Evolutionary conservation across 371 early-diverging fungal genomes (phyloP).

Genomic region (Syncephalastrum sp.): DNA sequence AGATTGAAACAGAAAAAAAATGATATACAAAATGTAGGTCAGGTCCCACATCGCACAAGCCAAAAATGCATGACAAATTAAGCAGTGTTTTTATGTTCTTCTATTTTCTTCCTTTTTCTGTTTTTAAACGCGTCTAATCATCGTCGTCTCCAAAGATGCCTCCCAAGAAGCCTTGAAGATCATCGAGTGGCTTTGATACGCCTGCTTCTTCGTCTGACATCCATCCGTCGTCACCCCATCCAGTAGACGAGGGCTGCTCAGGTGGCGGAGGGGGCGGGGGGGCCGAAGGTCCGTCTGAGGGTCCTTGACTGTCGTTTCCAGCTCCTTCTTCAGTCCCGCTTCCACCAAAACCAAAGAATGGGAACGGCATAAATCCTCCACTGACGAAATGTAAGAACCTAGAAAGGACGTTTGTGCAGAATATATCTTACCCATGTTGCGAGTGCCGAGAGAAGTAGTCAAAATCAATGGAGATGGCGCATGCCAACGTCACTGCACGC

Average conservation of each 20-base stretch:
- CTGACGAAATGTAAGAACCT: constrained; percentile 10
- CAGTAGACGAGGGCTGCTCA: constrained; percentile 12
- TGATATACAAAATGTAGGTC: not conserved
- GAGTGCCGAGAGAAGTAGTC: constrained; percentile 90
- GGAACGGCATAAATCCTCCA: constrained; percentile 45
- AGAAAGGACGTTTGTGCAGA: not conserved
- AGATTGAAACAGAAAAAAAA: not conserved
- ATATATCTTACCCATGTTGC: constrained; percentile 46
- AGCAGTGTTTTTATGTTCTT: constrained; percentile 4
- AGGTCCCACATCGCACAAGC: not conserved
- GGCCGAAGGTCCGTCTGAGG: constrained; percentile 6
- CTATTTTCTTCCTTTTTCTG: too few relatives aligned
- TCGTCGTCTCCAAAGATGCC: constrained; percentile 10
- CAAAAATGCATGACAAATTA: constrained; percentile 3
- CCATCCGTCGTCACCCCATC: constrained; percentile 37
- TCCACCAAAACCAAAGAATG: constrained; percentile 47
- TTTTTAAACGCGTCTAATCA: not conserved
- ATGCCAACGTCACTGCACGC: constrained; percentile 80
- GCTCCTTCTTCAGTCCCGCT: constrained; percentile 4
- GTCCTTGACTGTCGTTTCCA: constrained; percentile 1
- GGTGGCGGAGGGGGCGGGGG: constrained; percentile 10
- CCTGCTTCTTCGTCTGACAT: constrained; percentile 44
- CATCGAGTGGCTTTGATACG: constrained; percentile 34
- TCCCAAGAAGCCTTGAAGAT: constrained; percentile 24
- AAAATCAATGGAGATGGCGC: constrained; percentile 88